Conservation (phyloP, 768 basidiomycete genomes). For the Agrocybe pediades region DNA sequence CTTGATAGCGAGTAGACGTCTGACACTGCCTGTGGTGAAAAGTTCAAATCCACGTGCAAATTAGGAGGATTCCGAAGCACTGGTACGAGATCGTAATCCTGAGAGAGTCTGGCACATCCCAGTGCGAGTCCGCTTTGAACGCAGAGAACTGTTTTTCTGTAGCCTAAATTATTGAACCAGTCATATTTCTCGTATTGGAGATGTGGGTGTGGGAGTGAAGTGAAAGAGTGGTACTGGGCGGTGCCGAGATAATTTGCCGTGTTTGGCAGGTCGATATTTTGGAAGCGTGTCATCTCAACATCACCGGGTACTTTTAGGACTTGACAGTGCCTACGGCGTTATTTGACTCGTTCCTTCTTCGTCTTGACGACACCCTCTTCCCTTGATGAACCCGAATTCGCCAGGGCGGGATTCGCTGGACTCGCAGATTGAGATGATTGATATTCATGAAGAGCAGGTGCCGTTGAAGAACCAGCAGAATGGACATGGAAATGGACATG, state of each 20-base stretch:
- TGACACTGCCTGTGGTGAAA: no score
- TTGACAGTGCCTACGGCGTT: no score
- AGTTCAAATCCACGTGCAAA: no score
- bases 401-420: slow-evolving; percentile 29
- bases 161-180: background rate
- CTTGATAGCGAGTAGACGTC: no score
- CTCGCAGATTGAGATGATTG: slow-evolving; percentile 38
- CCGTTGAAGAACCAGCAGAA: slow-evolving; percentile 14
- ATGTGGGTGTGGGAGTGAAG: background rate
- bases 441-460: slow-evolving; percentile 24
- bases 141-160: no score
- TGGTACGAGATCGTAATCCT: no score
- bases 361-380: background rate
- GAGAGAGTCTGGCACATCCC: no score
- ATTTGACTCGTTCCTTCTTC: no score
- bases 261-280: background rate
- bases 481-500: slow-evolving; percentile 4
- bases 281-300: background rate
- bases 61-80: no score
- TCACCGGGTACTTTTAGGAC: no score
- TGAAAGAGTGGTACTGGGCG: background rate
- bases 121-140: no score
- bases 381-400: slow-evolving; percentile 32
- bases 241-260: background rate
- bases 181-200: no score